Evolutionary conservation across 139 green algal species (phyloP), one percentile per base, ranked within the genome.

Genomic region (Coelastrella sp.): DNA sequence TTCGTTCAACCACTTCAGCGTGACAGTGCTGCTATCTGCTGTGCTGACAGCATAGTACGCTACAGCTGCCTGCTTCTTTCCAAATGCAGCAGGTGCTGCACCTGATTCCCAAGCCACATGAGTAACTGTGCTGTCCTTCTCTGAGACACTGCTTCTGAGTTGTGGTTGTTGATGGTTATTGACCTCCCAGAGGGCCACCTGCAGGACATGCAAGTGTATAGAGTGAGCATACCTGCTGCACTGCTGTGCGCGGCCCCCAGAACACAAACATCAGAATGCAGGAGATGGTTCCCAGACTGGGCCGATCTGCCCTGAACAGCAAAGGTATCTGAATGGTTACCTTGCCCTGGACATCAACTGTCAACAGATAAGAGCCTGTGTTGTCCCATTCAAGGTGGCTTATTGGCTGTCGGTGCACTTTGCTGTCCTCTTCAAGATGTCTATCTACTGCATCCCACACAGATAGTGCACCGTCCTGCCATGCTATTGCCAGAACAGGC

Each of bases 381-480:
- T 63, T 63, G 60, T 86, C 91, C 94, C 94, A 96, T 6, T 63
- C 75, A 83, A 96, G 84, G 58, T 79, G 84, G 19, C 70, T 91
- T 22, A 95, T 87, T 5, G 91, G 68, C 35, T 83, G 87, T 24
- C 92, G 83, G 84, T 96, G 92, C 56, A 89, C 93, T 73, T 95
- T 95, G 82, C 88, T 94, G 90, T 95, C 93, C 84, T 95, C 93
- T 68, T 95, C 92, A 70, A 95, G 49, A 70, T 91, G 91, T 8
- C 90, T 85, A 57, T 93, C 79, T 78, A 92, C 91, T 66, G 91
- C 90, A 78, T 95, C 94, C 94, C 94, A 96, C 76, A 96, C 91
- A 6, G 94, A 96, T 15, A 96, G 89, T 7, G 91, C 93, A 59
- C 94, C 94, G 35, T 96, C 94, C 59, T 92, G 92, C 94, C 94